Evolutionary conservation across 2,329 filamentous ascomycete genomes (phyloP), one percentile per base, ranked within the genome.

Genomic region (Alternaria hordeiaustralica): DNA sequence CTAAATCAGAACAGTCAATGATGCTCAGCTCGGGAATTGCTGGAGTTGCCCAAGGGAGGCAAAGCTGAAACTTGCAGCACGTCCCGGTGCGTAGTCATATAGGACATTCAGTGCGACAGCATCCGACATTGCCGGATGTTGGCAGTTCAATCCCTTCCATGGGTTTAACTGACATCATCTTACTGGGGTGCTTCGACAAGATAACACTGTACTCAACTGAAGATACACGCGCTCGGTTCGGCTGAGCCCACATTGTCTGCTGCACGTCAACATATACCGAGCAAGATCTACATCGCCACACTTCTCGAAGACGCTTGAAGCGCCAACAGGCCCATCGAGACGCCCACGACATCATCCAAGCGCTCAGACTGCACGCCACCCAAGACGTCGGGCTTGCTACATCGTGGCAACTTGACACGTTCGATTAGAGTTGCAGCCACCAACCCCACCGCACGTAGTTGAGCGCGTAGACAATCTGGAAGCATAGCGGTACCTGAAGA

Each of bases 401-500:
- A 58, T 55, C 54, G 46, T 57, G 50, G 63, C 68, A 65, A 57
- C 33, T 53, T 47, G 47, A 44, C 61, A 71, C 20, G 65, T 73
- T 68, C 65, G 65, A 63, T 69, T 72, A 72, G 57, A 70, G 69
- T 72, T 72, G 71, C 73, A 71, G 71, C 68, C 69, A 73, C 70
- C 55, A 63, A 50, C 51, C 30, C 56, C 44, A 45, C 20, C 30
- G 44, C 63, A 58, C 47, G 59, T 58, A 49, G 21, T 56, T 56
- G 61, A 71, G 71, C 71, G 71, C 71, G 66, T 72, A 69, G 66
- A 49, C 36, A 64, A 56, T 50, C 56, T 60, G 57, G 47, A 64
- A 56, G 30, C 55, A 53, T 59, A 60, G 54, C 45, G 26, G 69
- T 71, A 58, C 71, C 69, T 72, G 67, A 58, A 49, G 64, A 69